These are phyloP conservation scores for Ogataea nitratoaversa DNA, from an alignment of 805 yeast genomes.

Conservation along the genomic window DNA sequence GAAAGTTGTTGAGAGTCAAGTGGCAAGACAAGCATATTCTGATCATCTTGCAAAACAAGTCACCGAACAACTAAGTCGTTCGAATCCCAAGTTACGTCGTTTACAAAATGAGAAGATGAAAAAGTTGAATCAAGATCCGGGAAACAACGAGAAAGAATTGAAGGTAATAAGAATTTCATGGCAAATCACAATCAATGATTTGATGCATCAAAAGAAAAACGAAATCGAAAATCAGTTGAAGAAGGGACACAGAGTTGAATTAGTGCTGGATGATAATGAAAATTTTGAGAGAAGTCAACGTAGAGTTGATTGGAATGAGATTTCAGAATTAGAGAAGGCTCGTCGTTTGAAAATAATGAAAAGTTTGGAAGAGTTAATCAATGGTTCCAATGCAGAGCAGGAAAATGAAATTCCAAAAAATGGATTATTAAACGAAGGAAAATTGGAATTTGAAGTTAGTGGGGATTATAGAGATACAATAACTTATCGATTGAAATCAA, in stretches of 20 bases:
- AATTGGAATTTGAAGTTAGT: conserved; percentile 14
- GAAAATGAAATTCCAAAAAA: conserved; percentile 13
- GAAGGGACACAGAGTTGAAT: conserved; percentile 39
- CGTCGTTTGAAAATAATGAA: conserved; percentile 32
- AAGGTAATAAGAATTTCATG: conserved; percentile 51
- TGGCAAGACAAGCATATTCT: conserved; percentile 25
- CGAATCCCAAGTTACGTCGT: neutral
- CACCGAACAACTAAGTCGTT: conserved; percentile 8
- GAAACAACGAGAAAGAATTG: conserved; percentile 19
- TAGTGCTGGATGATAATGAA: conserved; percentile 38
- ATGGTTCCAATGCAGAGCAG: too few species aligned
- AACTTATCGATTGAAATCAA: conserved; percentile 12
- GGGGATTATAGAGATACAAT: conserved; percentile 18
- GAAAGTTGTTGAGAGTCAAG: conserved; percentile 20
- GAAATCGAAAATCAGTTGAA: conserved; percentile 44
- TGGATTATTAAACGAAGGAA: neutral
- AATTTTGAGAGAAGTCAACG: conserved; percentile 18
- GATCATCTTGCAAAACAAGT: conserved; percentile 23
- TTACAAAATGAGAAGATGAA: neutral
- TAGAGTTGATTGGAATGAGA: conserved; percentile 3
- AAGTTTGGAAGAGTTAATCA: conserved; percentile 24
- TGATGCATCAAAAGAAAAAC: conserved; percentile 46
- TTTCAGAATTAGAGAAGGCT: conserved; percentile 31
- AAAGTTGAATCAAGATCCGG: neutral
- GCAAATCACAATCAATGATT: conserved; percentile 52